phyloP scores from a whole-genome alignment of 805 yeast genomes.

The Candida chilensis region DNA sequence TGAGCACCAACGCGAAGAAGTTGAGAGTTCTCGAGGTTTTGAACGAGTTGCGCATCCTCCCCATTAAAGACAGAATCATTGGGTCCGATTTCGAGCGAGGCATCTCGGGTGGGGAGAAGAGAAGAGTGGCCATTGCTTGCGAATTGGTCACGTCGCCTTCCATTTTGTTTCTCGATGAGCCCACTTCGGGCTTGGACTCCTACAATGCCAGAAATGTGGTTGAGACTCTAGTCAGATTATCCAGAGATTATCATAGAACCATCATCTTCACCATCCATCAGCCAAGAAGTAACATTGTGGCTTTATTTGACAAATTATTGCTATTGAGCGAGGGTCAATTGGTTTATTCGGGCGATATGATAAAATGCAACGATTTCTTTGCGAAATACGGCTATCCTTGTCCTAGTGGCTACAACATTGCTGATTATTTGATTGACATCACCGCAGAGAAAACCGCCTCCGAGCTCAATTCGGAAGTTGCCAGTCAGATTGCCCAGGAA shows the following conservation, averaged over 20 bases:
- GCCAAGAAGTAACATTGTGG: conserved; percentile 92
- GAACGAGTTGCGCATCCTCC: conserved; percentile 74
- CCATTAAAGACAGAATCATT: conserved; percentile 75
- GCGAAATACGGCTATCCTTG: conserved; percentile 67
- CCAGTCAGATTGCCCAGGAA: conserved; percentile 14
- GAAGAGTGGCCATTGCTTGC: conserved; percentile 90
- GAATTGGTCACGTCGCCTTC: conserved; percentile 87
- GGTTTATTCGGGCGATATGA: conserved; percentile 83
- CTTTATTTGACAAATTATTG: conserved; percentile 76
- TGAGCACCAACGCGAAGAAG: conserved; percentile 68
- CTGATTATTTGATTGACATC: conserved; percentile 87
- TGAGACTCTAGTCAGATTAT: conserved; percentile 72
- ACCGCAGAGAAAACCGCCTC: conserved; percentile 54
- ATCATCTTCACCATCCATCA: conserved; percentile 93
- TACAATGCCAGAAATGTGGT: conserved; percentile 89
- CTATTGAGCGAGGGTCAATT: conserved; percentile 78
- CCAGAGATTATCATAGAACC: conserved; percentile 77
- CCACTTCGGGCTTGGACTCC: conserved; percentile 93
- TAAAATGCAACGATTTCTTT: conserved; percentile 68
- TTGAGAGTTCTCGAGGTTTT: conserved; percentile 78
- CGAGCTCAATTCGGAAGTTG: conserved; percentile 7
- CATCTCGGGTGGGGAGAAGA: conserved; percentile 86
- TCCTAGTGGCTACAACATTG: conserved; percentile 87
- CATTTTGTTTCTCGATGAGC: conserved; percentile 79
- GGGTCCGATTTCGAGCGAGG: conserved; percentile 91